Base-by-base conservation (phyloP, 768 basidiomycete species). In the Termitomyces sp. region DNA sequence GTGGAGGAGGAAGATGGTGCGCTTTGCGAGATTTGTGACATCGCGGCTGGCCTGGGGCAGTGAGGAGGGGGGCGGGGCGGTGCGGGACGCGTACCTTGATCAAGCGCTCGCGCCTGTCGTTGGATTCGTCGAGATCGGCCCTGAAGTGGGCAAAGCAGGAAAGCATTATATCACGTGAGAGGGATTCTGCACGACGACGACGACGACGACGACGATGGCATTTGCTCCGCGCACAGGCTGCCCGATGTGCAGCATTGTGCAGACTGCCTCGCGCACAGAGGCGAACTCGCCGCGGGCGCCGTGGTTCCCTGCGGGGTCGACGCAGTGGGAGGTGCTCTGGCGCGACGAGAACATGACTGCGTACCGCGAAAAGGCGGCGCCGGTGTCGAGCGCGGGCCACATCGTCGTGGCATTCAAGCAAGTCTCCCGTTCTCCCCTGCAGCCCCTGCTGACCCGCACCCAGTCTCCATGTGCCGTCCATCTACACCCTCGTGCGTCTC, bases 1-100 rank as follows among this genome's bases (percentile, higher is more conserved):
- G 66, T 98, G 96, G 4, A 98, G 78, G 41, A 92, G 84, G 68
- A 98, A 98, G 61, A 99, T 98, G 62, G 86, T 78, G 72, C 92
- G 95, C 71, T 99, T 99, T 52, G 94, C 93, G 36, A 90, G 78
- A 63, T 86, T 90, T 26, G 95, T 98, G 51, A 93, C 82, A 72
- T 97, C 94, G 36, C 96, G 86, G 67, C 86, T 88, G 39, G 82
- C 79, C 90, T 92, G 69, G 14, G 3, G 10, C n/a, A 13, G 46
- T 48, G 20, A 54, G 57, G 12, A 42, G 41, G 18, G 16, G 9
- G 10, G 13, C 47, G 34, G 29, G 46, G 9, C 22, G 48, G 34
- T 20, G 43, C 10, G 7, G 26, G 65, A 32, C 16, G 52, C 47
- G 42, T 49, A 90, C 86, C 83, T 98, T 97, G 69, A 97, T 94